Evolutionary conservation across 2,329 filamentous ascomycete species (phyloP).

Genomic region (Ceratocystis albifundus): DNA sequence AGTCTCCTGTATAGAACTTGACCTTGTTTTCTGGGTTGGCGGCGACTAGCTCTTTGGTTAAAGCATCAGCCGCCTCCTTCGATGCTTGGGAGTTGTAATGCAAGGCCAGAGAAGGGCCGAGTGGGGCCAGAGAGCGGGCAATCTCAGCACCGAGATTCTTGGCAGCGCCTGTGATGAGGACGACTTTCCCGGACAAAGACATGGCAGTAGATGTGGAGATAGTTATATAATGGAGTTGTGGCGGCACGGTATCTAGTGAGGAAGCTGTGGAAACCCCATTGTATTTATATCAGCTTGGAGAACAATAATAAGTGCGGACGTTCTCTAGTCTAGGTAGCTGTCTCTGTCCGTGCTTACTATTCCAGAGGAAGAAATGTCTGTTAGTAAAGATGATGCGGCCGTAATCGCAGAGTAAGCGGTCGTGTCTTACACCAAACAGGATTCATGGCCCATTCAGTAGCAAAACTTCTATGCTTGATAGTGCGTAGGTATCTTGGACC

Average conservation of each 20-base stretch:
- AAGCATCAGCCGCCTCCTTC: constrained; percentile 30
- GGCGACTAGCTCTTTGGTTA: constrained; percentile 32
- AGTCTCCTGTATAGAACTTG: constrained; percentile 35
- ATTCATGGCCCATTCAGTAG: no score
- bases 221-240: no score
- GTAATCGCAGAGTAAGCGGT: no score
- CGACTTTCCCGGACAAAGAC: constrained; percentile 32
- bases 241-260: neutral
- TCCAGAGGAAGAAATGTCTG: no score
- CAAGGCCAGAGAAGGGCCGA: constrained; percentile 46
- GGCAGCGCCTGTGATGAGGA: constrained; percentile 44
- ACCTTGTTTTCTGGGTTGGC: constrained; percentile 30
- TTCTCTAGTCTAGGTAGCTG: no score
- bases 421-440: no score
- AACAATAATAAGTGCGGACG: no score
- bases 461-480: no score
- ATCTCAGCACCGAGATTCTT: constrained; percentile 51
- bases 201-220: constrained; percentile 20
- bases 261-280: neutral
- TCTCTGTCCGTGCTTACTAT: no score
- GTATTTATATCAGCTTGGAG: neutral
- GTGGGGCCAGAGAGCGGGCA: constrained; percentile 44
- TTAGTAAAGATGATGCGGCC: no score
- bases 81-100: constrained; percentile 41
- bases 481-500: no score